Base-by-base conservation (phyloP, 352 stramenopile species). In the Globisporangium lucens region DNA sequence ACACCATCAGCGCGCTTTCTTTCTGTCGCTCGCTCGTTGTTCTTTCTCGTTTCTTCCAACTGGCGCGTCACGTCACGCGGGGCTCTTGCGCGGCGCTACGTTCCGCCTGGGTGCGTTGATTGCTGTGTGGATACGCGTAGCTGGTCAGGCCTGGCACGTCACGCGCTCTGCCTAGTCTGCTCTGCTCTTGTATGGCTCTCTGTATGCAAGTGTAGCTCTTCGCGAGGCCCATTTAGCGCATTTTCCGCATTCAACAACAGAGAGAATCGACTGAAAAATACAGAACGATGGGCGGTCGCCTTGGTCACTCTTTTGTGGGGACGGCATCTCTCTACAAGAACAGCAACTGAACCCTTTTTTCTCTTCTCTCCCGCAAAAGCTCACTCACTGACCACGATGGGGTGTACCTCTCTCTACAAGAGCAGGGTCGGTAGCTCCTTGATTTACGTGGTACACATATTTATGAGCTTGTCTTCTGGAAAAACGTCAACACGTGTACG, bases 241-340 rank as follows among this genome's bases (percentile, higher is more conserved):
- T 43, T 41, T 60, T 60, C 29, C 30, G 29, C 55, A 60, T 60
- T 43, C 29, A 41, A 24, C 13, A 41, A 53, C 47, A 12, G 10
- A 46, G 36, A 43, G 38, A 46, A 46, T 12, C 4, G 7, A 46
- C 6, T 35, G 29, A 43, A 27, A 59, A 58, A 58, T 13, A 60
- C 30, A 43, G 55, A 60, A 60, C 29, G 55, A 60, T 60, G 55
- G 29, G 30, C 30, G 30, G 35, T 35, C 35, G 55, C 29, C 43
- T 51, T 51, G 15, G 43, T 51, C 43, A 51, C 43, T 51, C 43
- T 51, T 51, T 51, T 51, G 43, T 1, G 17, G 43, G 17, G 17
- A 3, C 15, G n/a, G 53, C 7, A 60, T 60, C 55, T 60, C 30
- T 60, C 55, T 60, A 60, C 29, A 60, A 43, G 55, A 46, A 17